Base-by-base conservation (phyloP, 108 stramenopile species). In the Nannochloropsis granulata region DNA sequence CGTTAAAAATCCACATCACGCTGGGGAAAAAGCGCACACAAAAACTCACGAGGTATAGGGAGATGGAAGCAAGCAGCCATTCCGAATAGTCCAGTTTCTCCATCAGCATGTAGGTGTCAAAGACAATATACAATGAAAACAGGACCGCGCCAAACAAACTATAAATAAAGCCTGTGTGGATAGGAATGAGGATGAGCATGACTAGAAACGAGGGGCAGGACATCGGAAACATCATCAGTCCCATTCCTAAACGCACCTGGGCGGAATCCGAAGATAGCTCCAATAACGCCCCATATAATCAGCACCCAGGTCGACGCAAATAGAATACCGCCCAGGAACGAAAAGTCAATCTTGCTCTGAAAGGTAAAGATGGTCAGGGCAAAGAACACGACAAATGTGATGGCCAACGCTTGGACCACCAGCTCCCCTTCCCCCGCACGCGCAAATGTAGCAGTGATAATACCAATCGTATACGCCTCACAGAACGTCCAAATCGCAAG, bases 261-360 rank as follows among this genome's bases (percentile, higher is more conserved):
- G 2, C 56, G n/a, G 56, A 71, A 71, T 16, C 56, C 56, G 10
- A 71, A 71, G n/a, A 71, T 71, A n/a, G 56, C 56, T n/a, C 56
- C 56, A 71, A 71, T 71, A 10, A 71, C 10, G 5, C 56, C 56
- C 56, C 56, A 71, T n/a, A 86, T 44, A 13, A 86, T 56, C n/a
- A 87, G 80, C 25, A 88, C 43, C 79, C 82, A 83, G 24, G 90
- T 85, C 24, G 25, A 24, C 3, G 86, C 88, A 85, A 91, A 43
- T 86, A 92, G 80, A 90, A 87, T 81, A 14, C 45, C 83, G 0
- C 83, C 83, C 87, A 94, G 25, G 84, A 95, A 94, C 8, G 94
- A 93, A 43, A 97, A 89, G 88, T 98, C 96, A 83, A 94, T 94
- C 82, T 96, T 93, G 46, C 95, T 92, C 25, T 90, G 80, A 25